phyloP scores from a whole-genome alignment of 805 yeast species.

The Pichia ethanolica region DNA sequence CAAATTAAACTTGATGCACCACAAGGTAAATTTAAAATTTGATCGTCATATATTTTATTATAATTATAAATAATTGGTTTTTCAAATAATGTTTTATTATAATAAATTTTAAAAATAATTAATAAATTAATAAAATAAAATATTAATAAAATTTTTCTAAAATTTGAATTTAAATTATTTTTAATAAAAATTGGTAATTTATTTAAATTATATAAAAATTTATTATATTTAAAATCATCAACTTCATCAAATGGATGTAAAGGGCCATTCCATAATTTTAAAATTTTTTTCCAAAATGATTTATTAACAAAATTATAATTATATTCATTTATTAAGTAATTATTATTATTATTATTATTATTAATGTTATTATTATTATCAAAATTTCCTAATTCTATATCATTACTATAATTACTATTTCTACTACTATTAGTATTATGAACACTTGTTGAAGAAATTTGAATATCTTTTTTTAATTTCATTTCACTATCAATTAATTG shows the following conservation, averaged over 20 bases:
- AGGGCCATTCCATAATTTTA: conserved; percentile 51
- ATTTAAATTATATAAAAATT: too few species aligned
- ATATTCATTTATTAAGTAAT: too few species aligned
- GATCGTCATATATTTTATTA: too few species aligned
- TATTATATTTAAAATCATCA: not conserved
- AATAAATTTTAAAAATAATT: not conserved
- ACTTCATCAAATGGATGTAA: conserved; percentile 17
- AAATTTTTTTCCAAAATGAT: too few species aligned
- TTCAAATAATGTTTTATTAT: not conserved
- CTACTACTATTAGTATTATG: not conserved
- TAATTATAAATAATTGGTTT: not conserved
- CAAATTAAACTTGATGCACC: conserved; percentile 44
- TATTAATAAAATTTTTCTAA: not conserved
- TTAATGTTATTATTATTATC: not conserved
- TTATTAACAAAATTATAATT: not conserved
- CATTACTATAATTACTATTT: not conserved
- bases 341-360: too few species aligned
- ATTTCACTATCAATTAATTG: too few species aligned
- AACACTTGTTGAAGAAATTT: too few species aligned
- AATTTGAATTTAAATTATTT: not conserved
- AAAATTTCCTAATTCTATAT: not conserved
- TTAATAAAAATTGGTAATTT: not conserved
- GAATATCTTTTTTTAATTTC: too few species aligned
- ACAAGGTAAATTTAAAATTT: conserved; percentile 37
- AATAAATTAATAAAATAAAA: not conserved